A percentile compares a stretch with the other conserved stretches of the same genome.
Conservation (phyloP, 805 yeast species). For the Yamadazyma sp. region DNA sequence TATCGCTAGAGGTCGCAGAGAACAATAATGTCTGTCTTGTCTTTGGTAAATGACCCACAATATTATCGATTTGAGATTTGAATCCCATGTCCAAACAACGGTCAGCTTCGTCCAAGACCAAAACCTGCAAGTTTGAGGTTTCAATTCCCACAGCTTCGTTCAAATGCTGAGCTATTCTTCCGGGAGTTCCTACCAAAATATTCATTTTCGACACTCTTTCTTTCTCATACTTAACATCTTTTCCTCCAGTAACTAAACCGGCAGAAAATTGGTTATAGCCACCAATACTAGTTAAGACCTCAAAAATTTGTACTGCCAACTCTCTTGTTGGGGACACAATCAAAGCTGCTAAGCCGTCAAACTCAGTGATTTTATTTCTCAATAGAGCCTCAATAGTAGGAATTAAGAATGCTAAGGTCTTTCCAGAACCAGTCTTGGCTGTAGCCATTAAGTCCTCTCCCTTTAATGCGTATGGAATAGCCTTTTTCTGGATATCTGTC, state of each 20-base stretch:
- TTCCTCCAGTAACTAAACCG: conserved; percentile 91
- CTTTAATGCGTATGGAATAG: conserved; percentile 74
- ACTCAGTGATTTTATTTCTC: conserved; percentile 72
- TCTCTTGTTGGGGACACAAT: conserved; percentile 93
- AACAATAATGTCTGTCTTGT: conserved; percentile 81
- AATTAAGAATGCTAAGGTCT: conserved; percentile 80
- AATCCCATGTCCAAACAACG: conserved; percentile 93
- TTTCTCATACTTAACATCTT: conserved; percentile 77
- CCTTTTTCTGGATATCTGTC: conserved; percentile 82
- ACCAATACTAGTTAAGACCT: conserved; percentile 82
- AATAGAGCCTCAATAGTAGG: conserved; percentile 75
- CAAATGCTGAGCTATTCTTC: conserved; percentile 84
- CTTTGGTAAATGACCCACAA: conserved; percentile 73
- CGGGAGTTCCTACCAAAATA: conserved; percentile 88
- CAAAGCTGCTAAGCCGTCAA: conserved; percentile 86
- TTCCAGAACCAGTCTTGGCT: conserved; percentile 90
- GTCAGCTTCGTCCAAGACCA: conserved; percentile 90
- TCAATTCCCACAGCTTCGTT: conserved; percentile 86
- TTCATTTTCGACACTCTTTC: conserved; percentile 79
- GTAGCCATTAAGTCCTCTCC: conserved; percentile 83
- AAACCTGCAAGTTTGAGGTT: conserved; percentile 67
- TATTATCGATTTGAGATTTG: conserved; percentile 77
- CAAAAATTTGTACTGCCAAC: conserved; percentile 86
- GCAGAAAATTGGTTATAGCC: conserved; percentile 74
- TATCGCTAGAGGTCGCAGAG: conserved; percentile 88